Percentiles rank a stretch among this genome's conserved stretches.
Evolutionary conservation across 306 rosid genomes (phyloP).

Genomic region (Acmispon strigosus): DNA sequence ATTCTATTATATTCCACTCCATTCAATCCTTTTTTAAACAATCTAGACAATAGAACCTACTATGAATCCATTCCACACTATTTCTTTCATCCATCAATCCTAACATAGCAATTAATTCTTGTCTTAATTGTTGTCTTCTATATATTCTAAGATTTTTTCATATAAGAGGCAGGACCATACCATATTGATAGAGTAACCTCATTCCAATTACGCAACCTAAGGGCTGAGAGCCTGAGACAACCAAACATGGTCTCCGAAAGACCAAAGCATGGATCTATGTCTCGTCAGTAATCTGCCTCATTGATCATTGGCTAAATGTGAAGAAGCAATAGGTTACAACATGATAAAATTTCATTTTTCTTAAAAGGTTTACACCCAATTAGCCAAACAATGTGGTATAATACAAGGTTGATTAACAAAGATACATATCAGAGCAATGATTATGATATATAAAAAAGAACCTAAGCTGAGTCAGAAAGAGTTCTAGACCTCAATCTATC

Average conservation of each 20-base stretch:
- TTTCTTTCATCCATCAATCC: too few species aligned
- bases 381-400: background rate
- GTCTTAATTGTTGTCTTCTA: too few species aligned
- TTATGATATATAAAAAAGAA: background rate
- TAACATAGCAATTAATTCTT: too few species aligned
- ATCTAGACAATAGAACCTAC: too few species aligned
- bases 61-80: too few species aligned
- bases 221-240: background rate
- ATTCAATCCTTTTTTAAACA: too few species aligned
- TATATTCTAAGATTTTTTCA: background rate
- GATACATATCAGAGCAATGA: conserved; percentile 4
- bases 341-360: background rate
- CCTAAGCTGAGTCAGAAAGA: background rate
- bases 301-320: background rate
- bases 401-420: background rate
- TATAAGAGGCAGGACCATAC: background rate
- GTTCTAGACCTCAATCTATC: background rate
- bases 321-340: conserved; percentile 3
- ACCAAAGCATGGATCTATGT: background rate
- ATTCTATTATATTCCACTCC: too few species aligned
- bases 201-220: conserved; percentile 3
- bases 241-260: conserved; percentile 1
- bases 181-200: background rate
- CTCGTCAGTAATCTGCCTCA: background rate
- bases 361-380: background rate